phyloP scores from a whole-genome alignment of 2,329 filamentous ascomycete genomes.

The Pseudocercospora ulei region DNA sequence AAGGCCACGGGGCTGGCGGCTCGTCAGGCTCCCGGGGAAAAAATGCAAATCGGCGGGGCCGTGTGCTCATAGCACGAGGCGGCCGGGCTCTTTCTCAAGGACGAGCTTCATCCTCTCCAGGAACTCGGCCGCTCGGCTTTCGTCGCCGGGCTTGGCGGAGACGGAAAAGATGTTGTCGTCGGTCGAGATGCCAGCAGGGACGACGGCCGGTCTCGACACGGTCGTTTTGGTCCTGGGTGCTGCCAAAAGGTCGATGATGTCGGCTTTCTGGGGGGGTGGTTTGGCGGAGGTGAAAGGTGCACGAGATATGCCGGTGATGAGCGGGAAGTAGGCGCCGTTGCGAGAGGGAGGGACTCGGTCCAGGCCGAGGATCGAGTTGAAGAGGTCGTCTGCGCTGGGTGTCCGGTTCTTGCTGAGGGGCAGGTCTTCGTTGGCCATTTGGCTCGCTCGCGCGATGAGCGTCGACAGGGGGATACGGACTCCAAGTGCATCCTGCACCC shows the following conservation, averaged over 20 bases:
- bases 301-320: conserved; percentile 52
- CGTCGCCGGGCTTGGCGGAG: conserved; percentile 66
- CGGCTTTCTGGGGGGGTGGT: conserved; percentile 46
- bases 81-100: conserved; percentile 68
- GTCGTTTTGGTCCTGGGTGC: conserved; percentile 36
- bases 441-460: conserved; percentile 74
- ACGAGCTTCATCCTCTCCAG: conserved; percentile 76
- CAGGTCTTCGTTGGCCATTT: conserved; percentile 78
- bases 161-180: conserved; percentile 73
- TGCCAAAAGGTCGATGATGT: conserved; percentile 75
- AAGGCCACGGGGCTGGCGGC: too few species aligned
- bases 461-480: conserved; percentile 73
- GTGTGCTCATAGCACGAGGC: conserved; percentile 54
- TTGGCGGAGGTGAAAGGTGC: conserved; percentile 33
- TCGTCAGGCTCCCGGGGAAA: too few species aligned
- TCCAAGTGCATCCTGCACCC: conserved; percentile 66
- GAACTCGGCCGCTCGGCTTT: conserved; percentile 71
- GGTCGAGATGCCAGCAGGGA: conserved; percentile 32
- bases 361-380: conserved; percentile 76
- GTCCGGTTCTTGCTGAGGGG: conserved; percentile 56
- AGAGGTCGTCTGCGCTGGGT: conserved; percentile 70
- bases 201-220: conserved; percentile 27
- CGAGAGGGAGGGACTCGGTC: conserved; percentile 43
- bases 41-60: too few species aligned
- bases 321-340: conserved; percentile 60